phyloP scores from a whole-genome alignment of 805 yeast species.

The Barnettozyma sp. region DNA sequence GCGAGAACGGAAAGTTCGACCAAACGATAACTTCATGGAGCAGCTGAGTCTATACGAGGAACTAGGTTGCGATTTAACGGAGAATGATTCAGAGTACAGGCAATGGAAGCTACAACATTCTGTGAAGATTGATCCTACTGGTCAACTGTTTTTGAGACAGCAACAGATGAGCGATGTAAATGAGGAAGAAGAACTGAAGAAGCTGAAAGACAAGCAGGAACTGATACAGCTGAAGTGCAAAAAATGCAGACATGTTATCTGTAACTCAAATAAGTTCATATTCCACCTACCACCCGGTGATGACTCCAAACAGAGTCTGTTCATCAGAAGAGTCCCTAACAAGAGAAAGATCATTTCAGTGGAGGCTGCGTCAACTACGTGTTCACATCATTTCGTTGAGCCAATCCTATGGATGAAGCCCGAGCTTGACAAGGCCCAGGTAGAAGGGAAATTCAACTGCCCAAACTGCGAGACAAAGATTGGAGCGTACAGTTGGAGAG shows the following conservation, averaged over 20 bases:
- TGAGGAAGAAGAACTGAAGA: conserved; percentile 21
- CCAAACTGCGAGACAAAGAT: conserved; percentile 80
- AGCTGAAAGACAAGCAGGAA: conserved; percentile 23
- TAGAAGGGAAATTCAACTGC: conserved; percentile 85
- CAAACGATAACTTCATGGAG: conserved; percentile 66
- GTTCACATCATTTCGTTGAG: conserved; percentile 85
- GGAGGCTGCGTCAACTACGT: conserved; percentile 48
- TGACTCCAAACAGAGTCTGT: conserved; percentile 58
- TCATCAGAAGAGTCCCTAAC: conserved; percentile 56
- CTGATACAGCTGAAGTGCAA: conserved; percentile 59
- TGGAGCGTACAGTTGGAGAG: conserved; percentile 93
- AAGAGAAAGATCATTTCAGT: conserved; percentile 53
- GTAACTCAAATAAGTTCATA: conserved; percentile 54
- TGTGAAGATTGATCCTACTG: conserved; percentile 36
- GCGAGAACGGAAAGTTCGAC: conserved; percentile 46
- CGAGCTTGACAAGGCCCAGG: conserved; percentile 60
- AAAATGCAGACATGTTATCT: conserved; percentile 69
- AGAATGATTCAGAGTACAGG: conserved; percentile 32
- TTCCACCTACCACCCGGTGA: conserved; percentile 61
- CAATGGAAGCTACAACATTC: conserved; percentile 36
- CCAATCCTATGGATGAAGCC: conserved; percentile 89
- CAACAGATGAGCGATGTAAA: conserved; percentile 21
- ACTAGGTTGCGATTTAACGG: conserved; percentile 31
- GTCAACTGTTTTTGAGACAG: conserved; percentile 24
- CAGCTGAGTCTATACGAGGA: conserved; percentile 63